Base-by-base conservation (phyloP, 345 rosid genomes). In the Pistacia vera region DNA sequence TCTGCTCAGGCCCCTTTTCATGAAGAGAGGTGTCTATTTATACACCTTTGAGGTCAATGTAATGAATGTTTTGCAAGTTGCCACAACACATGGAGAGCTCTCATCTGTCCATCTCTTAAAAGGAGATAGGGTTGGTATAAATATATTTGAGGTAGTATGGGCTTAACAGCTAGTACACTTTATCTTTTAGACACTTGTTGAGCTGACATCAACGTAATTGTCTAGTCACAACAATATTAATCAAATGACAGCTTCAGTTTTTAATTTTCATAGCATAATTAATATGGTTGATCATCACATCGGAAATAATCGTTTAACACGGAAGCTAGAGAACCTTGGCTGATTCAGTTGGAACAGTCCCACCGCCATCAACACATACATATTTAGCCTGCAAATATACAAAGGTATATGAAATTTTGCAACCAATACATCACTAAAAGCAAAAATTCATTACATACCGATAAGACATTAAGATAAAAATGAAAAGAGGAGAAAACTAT, bases 261-360 rank as follows among this genome's bases (percentile, higher is more conserved):
- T 52, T 52, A 52, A 12, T 3, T 52, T 52, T 49, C 57, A 8
- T 8, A 35, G n/a, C 13, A 11, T 41, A 46, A 30, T 57, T 25
- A 35, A 57, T 44, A 69, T 46, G 5, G 52, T 12, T 54, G 44
- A 73, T 12, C 35, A 58, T 68, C 70, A 65, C 12, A 63, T 63
- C 60, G 52, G 30, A 28, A 66, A 51, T 44, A 46, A 54, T 30
- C 3, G 25, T 7, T 12, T 22, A 49, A 20, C 57, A 10, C 16
- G 16, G 60, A 56, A 48, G 66, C 20, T 54, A 73, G 71, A 88
- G 77, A 80, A 95, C 98, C 97, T 84, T 90, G 54, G 98, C 89
- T 67, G 99, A 93, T 82, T 95, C 95, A 12, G 85, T 77, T 6
- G 99, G 98, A 81, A 95, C 99, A 75, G 99, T 95, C 65, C 99